Evolutionary conservation across 2,329 filamentous ascomycete genomes (phyloP).

Genomic region (Fusarium pseudoanthophilum): DNA sequence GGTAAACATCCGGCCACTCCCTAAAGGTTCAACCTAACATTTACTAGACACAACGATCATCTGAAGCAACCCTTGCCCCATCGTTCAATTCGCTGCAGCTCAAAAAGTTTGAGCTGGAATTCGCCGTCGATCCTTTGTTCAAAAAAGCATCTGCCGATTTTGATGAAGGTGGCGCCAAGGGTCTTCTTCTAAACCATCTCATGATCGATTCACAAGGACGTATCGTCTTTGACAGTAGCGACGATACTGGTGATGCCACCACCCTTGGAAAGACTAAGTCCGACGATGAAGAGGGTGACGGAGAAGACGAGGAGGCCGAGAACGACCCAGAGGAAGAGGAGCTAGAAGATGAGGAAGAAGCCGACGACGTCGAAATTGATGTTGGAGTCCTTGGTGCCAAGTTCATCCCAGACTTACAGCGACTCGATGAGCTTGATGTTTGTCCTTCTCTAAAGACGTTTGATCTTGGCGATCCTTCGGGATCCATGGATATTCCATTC

Average conservation of each 20-base stretch:
- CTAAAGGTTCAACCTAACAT: constrained; percentile 13
- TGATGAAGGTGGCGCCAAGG: constrained; percentile 96
- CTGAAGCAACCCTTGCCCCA: constrained; percentile 91
- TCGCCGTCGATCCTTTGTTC: constrained; percentile 97
- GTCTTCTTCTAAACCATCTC: constrained; percentile 93
- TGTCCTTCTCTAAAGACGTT: constrained; percentile 96
- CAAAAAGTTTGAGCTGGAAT: constrained; percentile 98
- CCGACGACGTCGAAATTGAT: constrained; percentile 75
- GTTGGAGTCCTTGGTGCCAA: constrained; percentile 76
- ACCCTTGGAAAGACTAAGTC: constrained; percentile 50
- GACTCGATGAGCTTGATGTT: constrained; percentile 86
- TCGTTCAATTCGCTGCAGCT: constrained; percentile 89
- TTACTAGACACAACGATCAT: constrained; percentile 73
- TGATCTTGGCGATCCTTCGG: constrained; percentile 86
- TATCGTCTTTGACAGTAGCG: constrained; percentile 98
- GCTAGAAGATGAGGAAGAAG: constrained; percentile 56
- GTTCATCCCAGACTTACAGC: constrained; percentile 85
- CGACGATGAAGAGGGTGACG: constrained; percentile 55
- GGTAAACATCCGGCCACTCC: constrained; percentile 14
- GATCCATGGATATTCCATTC: constrained; percentile 89
- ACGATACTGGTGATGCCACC: constrained; percentile 73
- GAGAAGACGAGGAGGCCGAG: constrained; percentile 50
- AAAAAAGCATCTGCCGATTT: constrained; percentile 99
- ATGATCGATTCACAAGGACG: constrained; percentile 91
- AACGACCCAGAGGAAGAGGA: constrained; percentile 47